Evolutionary conservation across 2,329 filamentous ascomycete genomes (phyloP), one percentile per base, ranked within the genome.

Genomic region (Zymoseptoria crescenta): DNA sequence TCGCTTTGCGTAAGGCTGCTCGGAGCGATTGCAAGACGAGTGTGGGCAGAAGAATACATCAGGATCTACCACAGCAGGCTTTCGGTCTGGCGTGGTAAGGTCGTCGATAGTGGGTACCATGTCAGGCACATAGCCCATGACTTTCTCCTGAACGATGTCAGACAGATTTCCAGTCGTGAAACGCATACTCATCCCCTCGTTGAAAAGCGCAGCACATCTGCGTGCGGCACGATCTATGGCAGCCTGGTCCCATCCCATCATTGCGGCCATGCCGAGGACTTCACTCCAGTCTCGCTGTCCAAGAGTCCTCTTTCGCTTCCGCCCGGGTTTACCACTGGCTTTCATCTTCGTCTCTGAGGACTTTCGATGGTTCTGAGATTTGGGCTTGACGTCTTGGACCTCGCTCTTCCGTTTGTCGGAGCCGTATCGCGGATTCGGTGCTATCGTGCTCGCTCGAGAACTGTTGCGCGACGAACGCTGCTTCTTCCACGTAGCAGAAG

Each of bases 251-350:
- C 91, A 92, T 0, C 88, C 90, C 1, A 83, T 83, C 54, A 95
- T 75, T 0, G 89, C 82, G 2, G 93, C 93, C 0, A 91, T 80
- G 0, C 89, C 89, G 28, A 96, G 75, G 1, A 96, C 82, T 65
- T 96, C 89, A 65, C 85, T 88, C 93, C 93, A 97, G 74, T 95
- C 88, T 21, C 88, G 82, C 10, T 84, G 75, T 13, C 73, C 78
- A 70, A 79, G 55, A 52, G 29, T 45, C 41, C 9, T 30, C 24
- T 8, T 49, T 29, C 27, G 29, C 30, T 56, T 59, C 10, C 58
- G 53, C 20, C 45, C 56, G 52, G n/a, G 16, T 35, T 51, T 52
- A 10, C 20, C 28, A 48, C 35, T 41, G 45, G 29, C 19, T n/a
- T 53, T 21, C 10, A 16, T 45, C 35, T 45, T 5, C n/a, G 35